These are phyloP conservation scores for Pseudomicrostroma phylloplanum DNA, from an alignment of 1,284 basidiomycete genomes.

Conservation along the genomic window DNA sequence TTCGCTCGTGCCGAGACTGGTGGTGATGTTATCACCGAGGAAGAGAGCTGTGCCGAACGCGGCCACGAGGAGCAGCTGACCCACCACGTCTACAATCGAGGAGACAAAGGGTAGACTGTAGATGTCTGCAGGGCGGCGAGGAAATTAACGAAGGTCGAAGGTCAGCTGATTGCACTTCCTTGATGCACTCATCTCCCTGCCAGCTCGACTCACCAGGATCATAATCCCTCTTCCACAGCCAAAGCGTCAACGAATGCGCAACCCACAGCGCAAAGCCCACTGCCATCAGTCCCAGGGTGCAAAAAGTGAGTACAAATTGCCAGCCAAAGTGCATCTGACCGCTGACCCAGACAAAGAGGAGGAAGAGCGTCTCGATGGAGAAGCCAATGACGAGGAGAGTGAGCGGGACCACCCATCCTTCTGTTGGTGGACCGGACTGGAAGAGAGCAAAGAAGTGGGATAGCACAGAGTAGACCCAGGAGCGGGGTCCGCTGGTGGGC, in stretches of 20 bases:
- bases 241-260: constrained; percentile 66
- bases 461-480: too few species aligned
- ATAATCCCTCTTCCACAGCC: constrained; percentile 71
- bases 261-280: constrained; percentile 61
- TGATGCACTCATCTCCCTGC: not conserved
- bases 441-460: too few species aligned
- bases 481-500: too few species aligned
- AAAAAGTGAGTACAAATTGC: constrained; percentile 30
- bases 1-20: not conserved
- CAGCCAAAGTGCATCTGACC: constrained; percentile 39
- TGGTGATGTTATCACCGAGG: not conserved
- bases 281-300: constrained; percentile 14
- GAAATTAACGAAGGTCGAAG: too few species aligned
- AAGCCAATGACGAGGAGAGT: constrained; percentile 33
- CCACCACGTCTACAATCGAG: constrained; percentile 81
- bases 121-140: too few species aligned
- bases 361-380: constrained; percentile 29
- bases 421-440: constrained; percentile 20
- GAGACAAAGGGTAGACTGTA: constrained; percentile 89
- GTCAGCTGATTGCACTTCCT: too few species aligned
- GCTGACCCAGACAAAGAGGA: constrained; percentile 25
- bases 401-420: constrained; percentile 41
- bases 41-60: constrained; percentile 53
- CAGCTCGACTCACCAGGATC: constrained; percentile 66
- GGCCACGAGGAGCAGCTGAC: constrained; percentile 67